A percentile compares a stretch with the other conserved stretches of the same genome.
Conservation (phyloP, 331 rosid species). For the Acacia pycnantha region DNA sequence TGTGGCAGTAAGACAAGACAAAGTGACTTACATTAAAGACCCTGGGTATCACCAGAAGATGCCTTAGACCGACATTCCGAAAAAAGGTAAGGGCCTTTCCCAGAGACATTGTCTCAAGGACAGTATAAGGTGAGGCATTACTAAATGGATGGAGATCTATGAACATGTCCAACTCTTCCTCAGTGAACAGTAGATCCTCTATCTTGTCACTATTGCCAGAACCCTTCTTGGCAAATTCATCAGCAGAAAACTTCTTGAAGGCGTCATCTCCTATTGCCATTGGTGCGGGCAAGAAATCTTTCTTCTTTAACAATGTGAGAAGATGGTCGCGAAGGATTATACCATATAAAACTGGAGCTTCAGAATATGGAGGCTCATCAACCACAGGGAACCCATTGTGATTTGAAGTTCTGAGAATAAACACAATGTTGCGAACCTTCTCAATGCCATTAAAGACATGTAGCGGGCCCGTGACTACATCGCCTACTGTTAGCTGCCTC, state of each 20-base stretch:
- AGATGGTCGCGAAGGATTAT: slow-evolving; percentile 83
- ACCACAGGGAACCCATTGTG: slow-evolving; percentile 94
- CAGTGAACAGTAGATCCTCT: slow-evolving; percentile 59
- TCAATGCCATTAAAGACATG: slow-evolving; percentile 80
- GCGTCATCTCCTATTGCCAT: slow-evolving; percentile 30
- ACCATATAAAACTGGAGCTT: slow-evolving; percentile 68
- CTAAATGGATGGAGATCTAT: slow-evolving; percentile 87
- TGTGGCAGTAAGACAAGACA: slow-evolving; percentile 11
- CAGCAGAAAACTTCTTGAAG: slow-evolving; percentile 47
- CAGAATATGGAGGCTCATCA: slow-evolving; percentile 70
- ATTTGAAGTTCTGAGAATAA: slow-evolving; percentile 57
- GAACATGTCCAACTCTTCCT: slow-evolving; percentile 86
- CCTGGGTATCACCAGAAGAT: slow-evolving; percentile 88
- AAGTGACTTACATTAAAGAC: slow-evolving; percentile 65
- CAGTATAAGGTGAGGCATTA: slow-evolving; percentile 88
- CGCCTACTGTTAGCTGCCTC: slow-evolving; percentile 82
- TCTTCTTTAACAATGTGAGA: slow-evolving; percentile 71
- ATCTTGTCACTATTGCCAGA: slow-evolving; percentile 48
- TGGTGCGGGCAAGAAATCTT: slow-evolving; percentile 54
- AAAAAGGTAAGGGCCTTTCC: slow-evolving; percentile 85
- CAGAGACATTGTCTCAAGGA: slow-evolving; percentile 88
- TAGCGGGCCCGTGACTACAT: slow-evolving; percentile 83
- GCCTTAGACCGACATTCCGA: slow-evolving; percentile 86
- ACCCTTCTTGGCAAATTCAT: slow-evolving; percentile 77
- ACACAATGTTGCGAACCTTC: slow-evolving; percentile 76